Evolutionary conservation across 192 early-diverging fungal species (phyloP).

Genomic region (Podila minutissima): DNA sequence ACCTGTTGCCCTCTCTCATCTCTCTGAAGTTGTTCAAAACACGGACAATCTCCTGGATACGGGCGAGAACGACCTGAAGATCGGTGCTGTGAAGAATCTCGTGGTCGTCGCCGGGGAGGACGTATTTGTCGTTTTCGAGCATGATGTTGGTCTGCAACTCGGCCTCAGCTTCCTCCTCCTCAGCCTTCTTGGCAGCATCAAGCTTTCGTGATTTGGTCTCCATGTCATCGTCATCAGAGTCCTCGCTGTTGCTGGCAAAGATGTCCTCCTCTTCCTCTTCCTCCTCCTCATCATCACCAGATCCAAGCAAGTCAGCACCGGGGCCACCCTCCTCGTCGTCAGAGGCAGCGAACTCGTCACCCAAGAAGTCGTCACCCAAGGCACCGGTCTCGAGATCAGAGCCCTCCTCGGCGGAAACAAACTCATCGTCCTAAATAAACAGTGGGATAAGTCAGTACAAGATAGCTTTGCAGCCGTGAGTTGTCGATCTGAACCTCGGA

Average conservation of each 20-base stretch:
- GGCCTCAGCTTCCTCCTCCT: slow-evolving; percentile 76
- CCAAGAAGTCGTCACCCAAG: slow-evolving; percentile 50
- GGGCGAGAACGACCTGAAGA: slow-evolving; percentile 78
- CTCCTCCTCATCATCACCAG: slow-evolving; percentile 58
- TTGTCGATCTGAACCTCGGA: too few relatives aligned
- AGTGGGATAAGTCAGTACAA: neutral
- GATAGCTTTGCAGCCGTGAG: too few relatives aligned
- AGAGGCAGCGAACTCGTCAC: slow-evolving; percentile 54
- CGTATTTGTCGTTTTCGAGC: slow-evolving; percentile 67
- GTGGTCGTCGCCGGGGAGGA: slow-evolving; percentile 74
- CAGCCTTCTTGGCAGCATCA: slow-evolving; percentile 68
- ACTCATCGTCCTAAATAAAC: slow-evolving; percentile 34
- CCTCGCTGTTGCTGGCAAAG: slow-evolving; percentile 39
- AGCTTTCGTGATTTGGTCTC: slow-evolving; percentile 78
- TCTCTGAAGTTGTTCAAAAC: slow-evolving; percentile 92
- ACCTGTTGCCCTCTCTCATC: slow-evolving; percentile 77
- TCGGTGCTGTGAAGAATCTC: slow-evolving; percentile 71
- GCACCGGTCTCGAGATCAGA: slow-evolving; percentile 51
- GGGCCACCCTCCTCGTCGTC: slow-evolving; percentile 63
- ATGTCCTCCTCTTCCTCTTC: slow-evolving; percentile 53
- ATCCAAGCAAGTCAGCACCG: slow-evolving; percentile 53
- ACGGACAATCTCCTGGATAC: slow-evolving; percentile 92
- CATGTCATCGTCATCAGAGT: slow-evolving; percentile 66
- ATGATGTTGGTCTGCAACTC: slow-evolving; percentile 82
- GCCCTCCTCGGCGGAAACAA: slow-evolving; percentile 51